Base-by-base conservation (phyloP, 345 rosid species). In the Nasturtium officinale region DNA sequence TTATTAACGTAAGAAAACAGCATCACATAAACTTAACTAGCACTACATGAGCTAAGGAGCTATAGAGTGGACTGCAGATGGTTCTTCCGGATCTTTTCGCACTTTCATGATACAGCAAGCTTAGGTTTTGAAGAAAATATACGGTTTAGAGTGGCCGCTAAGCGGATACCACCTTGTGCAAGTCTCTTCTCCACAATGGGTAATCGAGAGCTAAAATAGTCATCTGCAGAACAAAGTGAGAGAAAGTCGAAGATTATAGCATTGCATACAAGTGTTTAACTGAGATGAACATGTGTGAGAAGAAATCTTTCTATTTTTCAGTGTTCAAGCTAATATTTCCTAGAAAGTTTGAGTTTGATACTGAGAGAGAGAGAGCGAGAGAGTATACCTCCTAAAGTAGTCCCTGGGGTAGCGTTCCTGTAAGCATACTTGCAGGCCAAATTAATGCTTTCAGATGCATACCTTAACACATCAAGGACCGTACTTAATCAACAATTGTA, bases 391-490 rank as follows among this genome's bases (percentile, higher is more conserved):
- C 68, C 81, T 67, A 95, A 71, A 55, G 91, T 89, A 76, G 87
- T 88, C 83, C 97, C 99, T 10, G 97, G 92, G 6, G 93, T 87
- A 76, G 96, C 99, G 62, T 84, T 84, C 75, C 79, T 86, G 85
- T 95, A 95, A 43, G 96, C 96, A 28, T 61, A 91, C 68, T 87
- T 88, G 84, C 99, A 95, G 15, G 99, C 99, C 81, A 89, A 73
- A 59, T 73, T 77, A 63, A 90, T 75, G 77, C 99, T 91, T 83
- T 95, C 97, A 75, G 96, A 85, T 52, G 99, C 96, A 67, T 88
- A 91, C 78, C 97, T 95, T 75, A 69, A 83, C 63, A 48, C 50
- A 61, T 30, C 37, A 12, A 71, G 1, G 30, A 23, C 33, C 33
- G 0, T 54, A 69, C 12, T 35, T 5, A 51, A 21, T 74, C 67